Base-by-base conservation (phyloP, 352 stramenopile species). In the Plasmopara viticola region DNA sequence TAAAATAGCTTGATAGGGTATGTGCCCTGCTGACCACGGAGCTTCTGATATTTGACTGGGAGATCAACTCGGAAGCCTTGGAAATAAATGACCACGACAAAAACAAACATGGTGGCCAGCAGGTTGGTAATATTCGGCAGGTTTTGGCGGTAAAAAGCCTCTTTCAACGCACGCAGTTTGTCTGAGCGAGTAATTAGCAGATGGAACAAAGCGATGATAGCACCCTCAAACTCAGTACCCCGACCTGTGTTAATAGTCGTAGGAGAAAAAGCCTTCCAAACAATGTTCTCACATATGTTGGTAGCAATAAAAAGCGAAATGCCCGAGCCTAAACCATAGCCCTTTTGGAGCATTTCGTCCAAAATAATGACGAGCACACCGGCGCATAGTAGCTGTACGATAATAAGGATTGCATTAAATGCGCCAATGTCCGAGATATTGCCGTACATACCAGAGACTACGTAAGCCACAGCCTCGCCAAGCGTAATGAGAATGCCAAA, bases 1-100 rank as follows among this genome's bases (percentile, higher is more conserved):
- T 99, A 99, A 72, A 99, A 99, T 5, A 99, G 84, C 86, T 99
- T 99, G 90, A 99, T 99, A 57, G 97, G 97, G 87, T 99, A 99
- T 58, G 93, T 98, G 66, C 95, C 96, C 79, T 98, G 91, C 74
- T 99, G 96, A 61, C 97, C 97, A 58, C 97, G 93, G 72, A 98
- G 97, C 74, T 98, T 98, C 70, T 98, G 94, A 85, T 98, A 98
- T 90, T 99, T 99, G 72, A 99, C 79, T 9, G 81, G 82, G 46
- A 91, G 72, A 58, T 93, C 81, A 28, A 92, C 76, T 31, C 80
- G 79, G 90, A 97, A 99, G 70, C 96, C 96, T 82, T 99, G 97
- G 84, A 99, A 99, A 88, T 99, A 99, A 67, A 99, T 99, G 44
- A 99, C 97, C 35, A 99, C 92, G 41, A 98, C 78, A 67, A 99